A percentile compares a stretch with the other conserved stretches of the same genome.
These are phyloP conservation scores for Antitrichia curtipendula DNA, from an alignment of 225 moss, liverwort and hornwort species.

Conservation along the genomic window DNA sequence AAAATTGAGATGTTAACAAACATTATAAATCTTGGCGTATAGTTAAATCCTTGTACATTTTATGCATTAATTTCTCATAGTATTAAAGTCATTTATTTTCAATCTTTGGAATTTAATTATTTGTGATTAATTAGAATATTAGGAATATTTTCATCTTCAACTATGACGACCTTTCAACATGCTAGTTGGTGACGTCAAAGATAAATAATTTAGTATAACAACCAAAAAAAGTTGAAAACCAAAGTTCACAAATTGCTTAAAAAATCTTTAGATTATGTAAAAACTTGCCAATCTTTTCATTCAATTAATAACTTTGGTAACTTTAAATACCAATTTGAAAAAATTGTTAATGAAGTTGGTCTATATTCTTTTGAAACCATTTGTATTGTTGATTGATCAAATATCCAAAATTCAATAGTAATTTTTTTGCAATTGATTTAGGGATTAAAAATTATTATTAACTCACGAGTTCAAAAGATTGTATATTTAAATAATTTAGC, in stretches of 20 bases:
- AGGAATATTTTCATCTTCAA: neutral
- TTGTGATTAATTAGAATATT: no score
- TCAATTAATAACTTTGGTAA: fast-evolving
- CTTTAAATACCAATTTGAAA: neutral
- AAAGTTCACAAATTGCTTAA: neutral
- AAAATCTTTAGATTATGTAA: fast-evolving
- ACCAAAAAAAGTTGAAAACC: neutral
- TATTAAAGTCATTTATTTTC: neutral
- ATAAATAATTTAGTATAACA: neutral
- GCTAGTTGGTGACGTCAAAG: no score
- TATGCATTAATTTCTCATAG: fast-evolving
- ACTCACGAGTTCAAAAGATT: neutral
- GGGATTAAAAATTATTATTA: neutral
- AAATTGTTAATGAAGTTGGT: no score
- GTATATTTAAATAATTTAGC: neutral
- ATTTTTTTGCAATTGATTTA: neutral
- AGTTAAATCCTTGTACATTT: no score
- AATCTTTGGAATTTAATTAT: neutral
- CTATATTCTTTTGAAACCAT: neutral
- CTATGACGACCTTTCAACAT: neutral
- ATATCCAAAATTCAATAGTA: neutral
- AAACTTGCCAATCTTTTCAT: neutral
- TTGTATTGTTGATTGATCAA: neutral
- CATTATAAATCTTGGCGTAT: neutral
- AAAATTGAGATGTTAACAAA: no score